These are phyloP conservation scores for Toxoplasma gondii DNA, from an alignment of 169 alveolate species.

Conservation along the genomic window DNA sequence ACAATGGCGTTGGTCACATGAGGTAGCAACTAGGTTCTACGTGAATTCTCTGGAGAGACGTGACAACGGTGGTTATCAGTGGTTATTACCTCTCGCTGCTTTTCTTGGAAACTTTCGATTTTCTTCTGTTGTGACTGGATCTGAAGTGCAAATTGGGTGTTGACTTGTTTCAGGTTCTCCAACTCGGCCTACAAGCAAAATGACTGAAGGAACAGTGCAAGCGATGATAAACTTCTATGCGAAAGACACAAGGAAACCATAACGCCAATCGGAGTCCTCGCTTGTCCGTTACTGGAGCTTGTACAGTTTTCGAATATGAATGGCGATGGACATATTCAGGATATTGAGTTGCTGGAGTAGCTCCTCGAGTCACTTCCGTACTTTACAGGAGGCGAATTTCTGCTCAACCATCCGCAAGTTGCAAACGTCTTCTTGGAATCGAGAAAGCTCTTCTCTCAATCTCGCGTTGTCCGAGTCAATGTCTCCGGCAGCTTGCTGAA, in stretches of 20 bases:
- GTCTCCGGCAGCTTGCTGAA: background rate
- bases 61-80: background rate
- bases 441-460: background rate
- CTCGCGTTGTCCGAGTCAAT: conserved; percentile 5
- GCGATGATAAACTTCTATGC: too few relatives aligned
- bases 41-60: too few relatives aligned
- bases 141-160: background rate
- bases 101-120: background rate
- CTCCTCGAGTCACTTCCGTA: background rate
- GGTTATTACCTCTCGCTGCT: background rate
- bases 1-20: too few relatives aligned
- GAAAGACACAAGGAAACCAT: too few relatives aligned
- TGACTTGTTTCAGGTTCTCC: background rate
- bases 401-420: background rate
- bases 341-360: background rate
- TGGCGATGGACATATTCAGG: too few relatives aligned
- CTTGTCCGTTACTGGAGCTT: too few relatives aligned
- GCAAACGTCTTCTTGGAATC: background rate
- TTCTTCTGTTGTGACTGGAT: background rate
- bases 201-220: background rate
- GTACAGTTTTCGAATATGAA: too few relatives aligned
- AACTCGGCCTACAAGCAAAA: background rate
- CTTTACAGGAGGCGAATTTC: background rate
- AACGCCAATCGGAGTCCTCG: too few relatives aligned
- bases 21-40: too few relatives aligned